These are phyloP conservation scores for Drechslerella stenobrocha DNA, from an alignment of 2,329 filamentous ascomycete genomes.

Conservation along the genomic window DNA sequence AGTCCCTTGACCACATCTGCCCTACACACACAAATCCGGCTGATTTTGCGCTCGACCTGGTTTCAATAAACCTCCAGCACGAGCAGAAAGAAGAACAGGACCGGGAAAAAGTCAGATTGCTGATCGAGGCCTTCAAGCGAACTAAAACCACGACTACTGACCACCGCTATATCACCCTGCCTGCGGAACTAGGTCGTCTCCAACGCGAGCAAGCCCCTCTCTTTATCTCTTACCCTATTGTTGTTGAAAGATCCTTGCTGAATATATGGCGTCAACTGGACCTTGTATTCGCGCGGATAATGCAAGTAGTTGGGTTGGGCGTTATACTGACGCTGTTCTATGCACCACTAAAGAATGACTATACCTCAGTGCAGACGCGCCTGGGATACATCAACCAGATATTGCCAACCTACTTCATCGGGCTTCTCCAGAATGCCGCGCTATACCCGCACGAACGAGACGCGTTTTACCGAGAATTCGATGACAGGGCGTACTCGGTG, in stretches of 20 bases:
- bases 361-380: constrained; percentile 71
- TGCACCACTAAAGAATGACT: constrained; percentile 70
- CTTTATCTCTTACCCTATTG: constrained; percentile 66
- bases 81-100: constrained; percentile 66
- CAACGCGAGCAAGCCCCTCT: constrained; percentile 68
- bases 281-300: constrained; percentile 66
- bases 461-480: constrained; percentile 76
- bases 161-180: constrained; percentile 61
- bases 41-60: constrained; percentile 75
- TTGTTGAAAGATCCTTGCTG: constrained; percentile 69
- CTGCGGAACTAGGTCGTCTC: constrained; percentile 72
- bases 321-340: constrained; percentile 71
- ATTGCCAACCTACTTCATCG: constrained; percentile 71
- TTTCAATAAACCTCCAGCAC: constrained; percentile 74
- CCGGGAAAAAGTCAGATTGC: constrained; percentile 64
- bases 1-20: constrained; percentile 65
- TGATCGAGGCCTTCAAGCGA: constrained; percentile 59
- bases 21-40: constrained; percentile 73
- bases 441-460: constrained; percentile 73
- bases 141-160: constrained; percentile 48
- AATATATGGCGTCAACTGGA: constrained; percentile 70
- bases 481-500: constrained; percentile 71
- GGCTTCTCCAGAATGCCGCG: constrained; percentile 78
- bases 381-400: constrained; percentile 75
- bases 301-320: constrained; percentile 68